A percentile compares a stretch with the other conserved stretches of the same genome.
phyloP scores from a whole-genome alignment of 2,329 filamentous ascomycete species.

The Didymella exigua region DNA sequence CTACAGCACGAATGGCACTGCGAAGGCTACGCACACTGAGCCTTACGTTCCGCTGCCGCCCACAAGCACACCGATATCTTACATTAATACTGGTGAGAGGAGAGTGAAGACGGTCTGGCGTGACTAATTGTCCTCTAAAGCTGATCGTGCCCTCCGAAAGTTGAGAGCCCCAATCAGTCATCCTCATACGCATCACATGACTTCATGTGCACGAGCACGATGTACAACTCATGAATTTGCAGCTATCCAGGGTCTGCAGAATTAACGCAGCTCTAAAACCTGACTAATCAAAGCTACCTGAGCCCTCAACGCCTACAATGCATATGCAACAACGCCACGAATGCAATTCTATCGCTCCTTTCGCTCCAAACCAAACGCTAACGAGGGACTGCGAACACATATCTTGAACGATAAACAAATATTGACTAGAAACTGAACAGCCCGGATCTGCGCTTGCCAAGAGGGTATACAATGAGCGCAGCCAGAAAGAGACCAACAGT shows the following conservation, averaged over 20 bases:
- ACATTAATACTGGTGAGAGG: slow-evolving; percentile 2
- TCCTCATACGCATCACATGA: background rate
- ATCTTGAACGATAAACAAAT: background rate
- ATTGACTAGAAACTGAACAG: slow-evolving; percentile 43
- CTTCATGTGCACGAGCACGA: background rate
- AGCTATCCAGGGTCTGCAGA: background rate
- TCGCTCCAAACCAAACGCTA: slow-evolving; percentile 13
- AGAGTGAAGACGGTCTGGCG: slow-evolving; percentile 11
- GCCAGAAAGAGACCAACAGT: slow-evolving; percentile 57
- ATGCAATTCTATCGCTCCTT: slow-evolving; percentile 16
- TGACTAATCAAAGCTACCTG: slow-evolving; percentile 3
- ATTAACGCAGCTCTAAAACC: background rate
- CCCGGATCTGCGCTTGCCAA: slow-evolving; percentile 54
- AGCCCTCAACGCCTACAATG: slow-evolving; percentile 17
- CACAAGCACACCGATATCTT: slow-evolving; percentile 28
- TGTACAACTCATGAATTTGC: background rate
- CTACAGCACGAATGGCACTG: slow-evolving; percentile 41
- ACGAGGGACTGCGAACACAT: background rate
- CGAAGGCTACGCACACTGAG: slow-evolving; percentile 42
- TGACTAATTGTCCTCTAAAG: background rate
- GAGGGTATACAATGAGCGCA: slow-evolving; percentile 56
- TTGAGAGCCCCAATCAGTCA: too few relatives aligned
- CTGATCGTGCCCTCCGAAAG: background rate
- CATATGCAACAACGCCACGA: slow-evolving; percentile 11
- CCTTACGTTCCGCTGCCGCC: slow-evolving; percentile 36